phyloP scores from a whole-genome alignment of 139 green algal species.

The Chlamydomonas applanata region DNA sequence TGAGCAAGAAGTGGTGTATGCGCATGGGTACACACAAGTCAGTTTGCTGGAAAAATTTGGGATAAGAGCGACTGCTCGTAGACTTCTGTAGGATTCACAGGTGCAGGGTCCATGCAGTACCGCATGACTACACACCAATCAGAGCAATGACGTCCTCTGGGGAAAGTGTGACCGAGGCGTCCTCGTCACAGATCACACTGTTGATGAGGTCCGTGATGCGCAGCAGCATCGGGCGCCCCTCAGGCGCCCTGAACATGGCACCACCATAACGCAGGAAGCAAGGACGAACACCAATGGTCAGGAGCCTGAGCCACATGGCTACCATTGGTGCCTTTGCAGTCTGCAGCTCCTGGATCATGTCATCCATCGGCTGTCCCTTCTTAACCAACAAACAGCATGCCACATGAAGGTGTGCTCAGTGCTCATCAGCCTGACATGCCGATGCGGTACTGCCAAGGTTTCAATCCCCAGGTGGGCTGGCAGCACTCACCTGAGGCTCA shows the following conservation, averaged over 20 bases:
- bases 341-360: too few relatives aligned
- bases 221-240: constrained; percentile 63
- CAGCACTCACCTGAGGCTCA: constrained; percentile 54
- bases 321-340: too few relatives aligned
- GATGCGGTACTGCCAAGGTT: too few relatives aligned
- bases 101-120: too few relatives aligned
- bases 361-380: too few relatives aligned
- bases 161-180: constrained; percentile 20
- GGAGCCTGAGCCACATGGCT: too few relatives aligned
- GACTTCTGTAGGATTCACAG: too few relatives aligned
- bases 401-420: too few relatives aligned
- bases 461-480: constrained; percentile 4
- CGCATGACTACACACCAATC: constrained; percentile 58
- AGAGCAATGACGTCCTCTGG: constrained; percentile 56
- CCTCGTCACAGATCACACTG: constrained; percentile 34
- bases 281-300: too few relatives aligned
- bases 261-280: too few relatives aligned
- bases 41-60: background rate
- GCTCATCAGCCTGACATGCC: too few relatives aligned
- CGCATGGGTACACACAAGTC: background rate
- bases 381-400: background rate
- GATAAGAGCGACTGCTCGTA: background rate
- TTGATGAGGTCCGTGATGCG: constrained; percentile 92
- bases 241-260: constrained; percentile 27
- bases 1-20: background rate